Percentiles rank a stretch among this genome's conserved stretches.
These are phyloP conservation scores for Komagataella pastoris DNA, from an alignment of 805 yeast species.

Conservation along the genomic window DNA sequence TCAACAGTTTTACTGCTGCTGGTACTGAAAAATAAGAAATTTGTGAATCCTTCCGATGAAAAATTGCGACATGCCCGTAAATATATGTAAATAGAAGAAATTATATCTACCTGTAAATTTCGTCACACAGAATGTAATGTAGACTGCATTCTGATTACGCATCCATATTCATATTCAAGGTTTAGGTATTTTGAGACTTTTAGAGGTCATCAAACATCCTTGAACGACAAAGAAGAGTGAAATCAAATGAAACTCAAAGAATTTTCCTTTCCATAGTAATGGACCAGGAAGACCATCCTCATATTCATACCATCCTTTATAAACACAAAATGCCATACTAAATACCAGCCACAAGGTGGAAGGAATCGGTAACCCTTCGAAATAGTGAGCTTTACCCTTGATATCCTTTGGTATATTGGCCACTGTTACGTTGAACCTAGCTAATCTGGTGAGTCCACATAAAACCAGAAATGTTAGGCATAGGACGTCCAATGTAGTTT, in stretches of 20 bases:
- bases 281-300: constrained; percentile 53
- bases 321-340: constrained; percentile 57
- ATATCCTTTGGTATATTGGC: constrained; percentile 85
- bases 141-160: background rate
- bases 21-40: constrained; percentile 29
- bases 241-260: constrained; percentile 66
- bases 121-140: background rate
- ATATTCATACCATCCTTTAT: constrained; percentile 23
- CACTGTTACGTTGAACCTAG: constrained; percentile 91
- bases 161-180: constrained; percentile 19
- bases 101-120: background rate
- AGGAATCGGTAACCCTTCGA: constrained; percentile 96
- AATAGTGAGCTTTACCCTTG: constrained; percentile 77
- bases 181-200: constrained; percentile 84
- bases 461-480: constrained; percentile 73
- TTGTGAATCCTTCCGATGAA: constrained; percentile 26
- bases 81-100: constrained; percentile 13
- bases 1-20: constrained; percentile 53
- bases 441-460: constrained; percentile 88
- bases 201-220: constrained; percentile 87
- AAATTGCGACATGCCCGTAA: constrained; percentile 36
- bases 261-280: constrained; percentile 33
- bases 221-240: constrained; percentile 53
- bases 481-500: constrained; percentile 69
- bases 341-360: constrained; percentile 66